phyloP scores from a whole-genome alignment of 768 basidiomycete species.

The Pulveroboletus sp. region DNA sequence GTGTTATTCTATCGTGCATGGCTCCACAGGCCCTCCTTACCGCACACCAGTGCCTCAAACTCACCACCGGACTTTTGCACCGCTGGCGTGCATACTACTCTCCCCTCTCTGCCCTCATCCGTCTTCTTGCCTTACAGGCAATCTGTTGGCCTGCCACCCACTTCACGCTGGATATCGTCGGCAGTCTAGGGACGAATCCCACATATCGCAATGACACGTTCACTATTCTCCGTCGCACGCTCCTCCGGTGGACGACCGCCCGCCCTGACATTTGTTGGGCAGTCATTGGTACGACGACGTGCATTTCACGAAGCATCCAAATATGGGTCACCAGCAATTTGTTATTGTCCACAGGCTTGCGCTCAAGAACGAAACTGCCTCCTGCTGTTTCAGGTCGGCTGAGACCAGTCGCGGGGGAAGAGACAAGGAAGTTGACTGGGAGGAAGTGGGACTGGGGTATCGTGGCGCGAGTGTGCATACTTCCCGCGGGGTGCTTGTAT shows the following conservation, averaged over 20 bases:
- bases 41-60: conserved; percentile 80
- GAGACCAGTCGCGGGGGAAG: conserved; percentile 15
- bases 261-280: conserved; percentile 90
- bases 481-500: conserved; percentile 73
- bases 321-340: conserved; percentile 97
- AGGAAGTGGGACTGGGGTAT: conserved; percentile 79
- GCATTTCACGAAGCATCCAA: conserved; percentile 75
- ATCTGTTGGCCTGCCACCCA: conserved; percentile 97
- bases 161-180: conserved; percentile 71
- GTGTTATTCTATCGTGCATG: neutral
- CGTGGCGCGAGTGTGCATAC: conserved; percentile 61
- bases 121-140: conserved; percentile 87
- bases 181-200: conserved; percentile 28
- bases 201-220: conserved; percentile 2
- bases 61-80: conserved; percentile 84
- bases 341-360: conserved; percentile 13
- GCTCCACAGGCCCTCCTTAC: conserved; percentile 66
- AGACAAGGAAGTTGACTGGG: conserved; percentile 34
- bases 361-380: conserved; percentile 3
- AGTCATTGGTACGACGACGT: conserved; percentile 84
- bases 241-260: conserved; percentile 41
- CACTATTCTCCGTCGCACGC: conserved; percentile 21
- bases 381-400: conserved; percentile 17
- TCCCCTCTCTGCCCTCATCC: conserved; percentile 81
- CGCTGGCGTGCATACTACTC: conserved; percentile 93